phyloP scores from a whole-genome alignment of 805 yeast genomes.

The Wickerhamiella australiensis region DNA sequence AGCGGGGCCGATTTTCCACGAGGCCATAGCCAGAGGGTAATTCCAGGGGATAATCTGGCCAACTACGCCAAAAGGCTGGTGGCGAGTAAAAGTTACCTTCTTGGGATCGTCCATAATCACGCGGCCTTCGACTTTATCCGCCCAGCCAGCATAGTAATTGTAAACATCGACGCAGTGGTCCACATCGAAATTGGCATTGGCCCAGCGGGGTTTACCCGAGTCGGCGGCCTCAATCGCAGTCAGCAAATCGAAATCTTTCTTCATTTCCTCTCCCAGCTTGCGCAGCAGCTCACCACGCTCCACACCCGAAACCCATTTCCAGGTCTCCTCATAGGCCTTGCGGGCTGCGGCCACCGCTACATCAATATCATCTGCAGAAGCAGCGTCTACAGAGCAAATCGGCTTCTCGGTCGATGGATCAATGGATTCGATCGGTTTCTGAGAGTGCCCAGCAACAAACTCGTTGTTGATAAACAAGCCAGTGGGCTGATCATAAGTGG shows the following conservation, averaged over 20 bases:
- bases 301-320: constrained; percentile 60
- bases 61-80: constrained; percentile 55
- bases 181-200: constrained; percentile 38
- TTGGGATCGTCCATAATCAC: constrained; percentile 47
- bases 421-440: constrained; percentile 48
- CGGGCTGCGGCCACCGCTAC: constrained; percentile 78
- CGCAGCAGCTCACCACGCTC: constrained; percentile 50
- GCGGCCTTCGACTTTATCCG: constrained; percentile 53
- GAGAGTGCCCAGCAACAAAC: constrained; percentile 37
- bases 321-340: constrained; percentile 51
- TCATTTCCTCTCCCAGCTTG: constrained; percentile 72
- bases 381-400: constrained; percentile 61
- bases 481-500: constrained; percentile 61
- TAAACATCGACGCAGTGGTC: constrained; percentile 43
- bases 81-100: constrained; percentile 56
- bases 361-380: constrained; percentile 67
- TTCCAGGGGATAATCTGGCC: constrained; percentile 67
- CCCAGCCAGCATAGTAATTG: constrained; percentile 63
- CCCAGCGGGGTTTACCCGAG: constrained; percentile 61
- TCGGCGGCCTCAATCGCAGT: constrained; percentile 80
- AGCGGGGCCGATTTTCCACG: constrained; percentile 78
- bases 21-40: constrained; percentile 57
- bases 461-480: constrained; percentile 69
- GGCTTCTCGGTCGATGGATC: constrained; percentile 67
- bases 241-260: constrained; percentile 54